phyloP scores from a whole-genome alignment of 305 asterid species.

The Fraxinus floribunda region DNA sequence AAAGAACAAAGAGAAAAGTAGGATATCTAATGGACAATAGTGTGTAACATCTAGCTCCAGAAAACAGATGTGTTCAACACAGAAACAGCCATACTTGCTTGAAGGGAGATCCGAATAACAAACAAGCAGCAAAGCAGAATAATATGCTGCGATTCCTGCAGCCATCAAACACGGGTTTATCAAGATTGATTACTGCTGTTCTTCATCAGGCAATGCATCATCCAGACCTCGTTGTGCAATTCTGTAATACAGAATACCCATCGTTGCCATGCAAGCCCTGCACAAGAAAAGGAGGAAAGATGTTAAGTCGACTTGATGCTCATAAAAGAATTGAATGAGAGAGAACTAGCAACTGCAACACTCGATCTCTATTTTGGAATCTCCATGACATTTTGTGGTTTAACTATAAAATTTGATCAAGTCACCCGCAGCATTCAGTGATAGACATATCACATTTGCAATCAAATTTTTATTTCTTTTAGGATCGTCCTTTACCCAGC shows the following conservation, averaged over 20 bases:
- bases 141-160: constrained; percentile 9
- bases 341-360: neutral
- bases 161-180: neutral
- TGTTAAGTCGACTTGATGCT: neutral
- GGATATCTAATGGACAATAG: neutral
- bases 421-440: neutral
- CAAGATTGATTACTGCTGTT: constrained; percentile 38
- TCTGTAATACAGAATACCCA: constrained; percentile 88
- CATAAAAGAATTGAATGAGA: neutral
- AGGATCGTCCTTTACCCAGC: neutral
- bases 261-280: constrained; percentile 99
- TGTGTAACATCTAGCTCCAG: constrained; percentile 1
- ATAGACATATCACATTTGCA: neutral
- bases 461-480: neutral
- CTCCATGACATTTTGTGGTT: neutral
- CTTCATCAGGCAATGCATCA: constrained; percentile 58
- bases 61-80: neutral
- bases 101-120: neutral
- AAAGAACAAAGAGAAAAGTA: neutral
- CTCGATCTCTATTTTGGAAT: neutral
- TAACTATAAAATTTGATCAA: neutral
- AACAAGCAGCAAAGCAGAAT: constrained; percentile 21
- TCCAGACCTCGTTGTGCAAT: constrained; percentile 71
- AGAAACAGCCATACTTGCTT: neutral
- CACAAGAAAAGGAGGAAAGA: constrained; percentile 10